Evolutionary conservation across 805 yeast genomes (phyloP), one percentile per base, ranked within the genome.

Genomic region (Wickerhamiella allomyrinae): DNA sequence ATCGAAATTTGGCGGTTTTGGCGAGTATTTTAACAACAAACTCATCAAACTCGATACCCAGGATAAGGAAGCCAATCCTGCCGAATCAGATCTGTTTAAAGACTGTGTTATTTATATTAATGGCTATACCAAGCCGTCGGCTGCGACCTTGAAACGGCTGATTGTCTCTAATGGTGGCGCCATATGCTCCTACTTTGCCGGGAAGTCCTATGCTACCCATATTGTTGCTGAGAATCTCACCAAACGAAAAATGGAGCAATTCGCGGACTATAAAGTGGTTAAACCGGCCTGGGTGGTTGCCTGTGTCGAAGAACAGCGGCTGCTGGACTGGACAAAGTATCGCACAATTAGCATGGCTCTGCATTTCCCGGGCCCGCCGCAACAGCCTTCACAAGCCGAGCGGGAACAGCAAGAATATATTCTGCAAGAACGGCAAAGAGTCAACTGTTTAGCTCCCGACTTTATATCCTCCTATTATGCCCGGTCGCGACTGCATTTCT

Each of bases 111-210:
- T 89, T 4, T 77, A 80, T 57, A 85, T 89, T n/a, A 87, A 86
- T 53, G 98, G 98, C 1, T 76, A 80, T 53, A 89, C 97, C 0
- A 62, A 61, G 2, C 97, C 97, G 0, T 74, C 87, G n/a, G 70
- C 85, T 13, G 62, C 71, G 34, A 79, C 74, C 46, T 61, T 91
- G 23, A 89, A 82, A 52, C 70, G 77, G 42, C 51, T 84, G 49
- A 76, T 89, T 2, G 73, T 82, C 2, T 50, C 74, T 8, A 71
- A 87, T 58, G 96, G 97, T 1, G 98, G 98, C 0, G 68, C 63
- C 40, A 83, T 81, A 47, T 55, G 79, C 19, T 79, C 79, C 47
- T 77, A 74, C 59, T 58, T 89, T 34, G 67, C 74, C 4, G 76
- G 79, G 5, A 87, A 87, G 56, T 70, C 79, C 3, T 66, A 69